These are phyloP conservation scores for Linnemannia exigua DNA, from an alignment of 192 early-diverging fungal genomes.

Conservation along the genomic window DNA sequence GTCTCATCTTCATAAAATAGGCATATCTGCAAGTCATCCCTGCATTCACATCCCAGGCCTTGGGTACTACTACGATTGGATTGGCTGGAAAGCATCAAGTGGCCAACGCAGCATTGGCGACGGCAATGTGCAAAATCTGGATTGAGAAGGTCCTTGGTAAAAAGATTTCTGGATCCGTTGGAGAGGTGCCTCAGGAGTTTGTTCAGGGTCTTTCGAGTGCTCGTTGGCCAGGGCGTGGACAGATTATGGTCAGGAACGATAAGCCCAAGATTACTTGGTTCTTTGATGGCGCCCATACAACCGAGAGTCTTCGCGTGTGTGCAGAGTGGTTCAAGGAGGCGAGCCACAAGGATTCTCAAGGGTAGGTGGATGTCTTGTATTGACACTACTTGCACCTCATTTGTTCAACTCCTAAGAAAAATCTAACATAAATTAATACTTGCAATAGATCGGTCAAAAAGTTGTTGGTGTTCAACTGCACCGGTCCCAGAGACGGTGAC, in stretches of 20 bases:
- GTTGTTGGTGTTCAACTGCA: slow-evolving; percentile 92
- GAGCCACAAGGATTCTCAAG: slow-evolving; percentile 6
- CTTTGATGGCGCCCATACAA: slow-evolving; percentile 96
- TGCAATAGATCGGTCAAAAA: slow-evolving; percentile 49
- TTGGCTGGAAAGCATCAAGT: slow-evolving; percentile 88
- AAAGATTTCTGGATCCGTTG: slow-evolving; percentile 44
- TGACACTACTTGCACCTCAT: background rate
- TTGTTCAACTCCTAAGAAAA: background rate
- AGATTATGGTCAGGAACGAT: slow-evolving; percentile 69
- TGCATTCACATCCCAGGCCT: slow-evolving; percentile 26
- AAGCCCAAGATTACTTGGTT: slow-evolving; percentile 74
- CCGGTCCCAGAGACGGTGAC: slow-evolving; percentile 77
- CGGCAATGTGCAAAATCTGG: slow-evolving; percentile 81
- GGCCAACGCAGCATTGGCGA: slow-evolving; percentile 87
- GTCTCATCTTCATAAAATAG: background rate
- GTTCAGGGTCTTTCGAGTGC: slow-evolving; percentile 75
- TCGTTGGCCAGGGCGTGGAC: slow-evolving; percentile 92
- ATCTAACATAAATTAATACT: slow-evolving; percentile 62
- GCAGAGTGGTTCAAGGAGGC: slow-evolving; percentile 66
- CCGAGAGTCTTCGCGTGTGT: slow-evolving; percentile 83
- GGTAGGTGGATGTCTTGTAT: slow-evolving; percentile 5
- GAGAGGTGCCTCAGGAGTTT: slow-evolving; percentile 64
- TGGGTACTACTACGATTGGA: slow-evolving; percentile 64
- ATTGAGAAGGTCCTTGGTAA: slow-evolving; percentile 50
- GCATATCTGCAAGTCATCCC: slow-evolving; percentile 18